Conservation (phyloP, 2,329 filamentous ascomycete genomes). For the Colletotrichum spaethianum region DNA sequence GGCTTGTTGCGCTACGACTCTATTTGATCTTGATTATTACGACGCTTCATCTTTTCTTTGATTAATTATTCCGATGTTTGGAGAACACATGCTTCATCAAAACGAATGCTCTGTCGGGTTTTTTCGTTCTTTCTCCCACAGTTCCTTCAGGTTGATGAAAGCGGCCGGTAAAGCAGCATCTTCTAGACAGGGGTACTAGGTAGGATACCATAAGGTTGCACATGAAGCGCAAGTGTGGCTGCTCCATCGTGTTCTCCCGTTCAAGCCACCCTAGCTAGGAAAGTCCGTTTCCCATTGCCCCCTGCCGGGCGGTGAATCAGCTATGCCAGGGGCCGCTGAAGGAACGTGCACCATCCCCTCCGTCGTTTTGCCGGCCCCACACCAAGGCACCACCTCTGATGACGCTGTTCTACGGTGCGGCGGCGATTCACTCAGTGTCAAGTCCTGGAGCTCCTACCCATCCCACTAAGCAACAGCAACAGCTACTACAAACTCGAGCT, state of each 20-base stretch:
- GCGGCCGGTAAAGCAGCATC: conserved; percentile 23
- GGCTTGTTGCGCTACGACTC: background rate
- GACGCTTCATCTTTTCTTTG: background rate
- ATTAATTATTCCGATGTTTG: background rate
- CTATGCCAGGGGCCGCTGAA: conserved; percentile 31
- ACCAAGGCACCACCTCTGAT: conserved; percentile 42
- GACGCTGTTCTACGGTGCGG: conserved; percentile 32
- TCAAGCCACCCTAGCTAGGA: conserved; percentile 16
- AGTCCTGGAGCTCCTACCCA: conserved; percentile 25
- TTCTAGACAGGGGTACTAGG: conserved; percentile 8
- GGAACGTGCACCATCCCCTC: conserved; percentile 25
- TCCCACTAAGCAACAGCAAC: conserved; percentile 25
- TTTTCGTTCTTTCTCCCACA: background rate
- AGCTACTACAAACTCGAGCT: conserved; percentile 21
- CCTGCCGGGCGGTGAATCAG: conserved; percentile 35
- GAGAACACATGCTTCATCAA: too few species aligned
- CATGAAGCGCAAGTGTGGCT: conserved; percentile 31
- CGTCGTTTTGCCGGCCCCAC: conserved; percentile 41
- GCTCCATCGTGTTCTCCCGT: background rate
- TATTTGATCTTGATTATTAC: background rate
- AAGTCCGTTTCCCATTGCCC: conserved; percentile 5
- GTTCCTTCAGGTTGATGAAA: background rate
- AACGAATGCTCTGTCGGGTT: background rate
- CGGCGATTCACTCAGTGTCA: conserved; percentile 28
- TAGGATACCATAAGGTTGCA: conserved; percentile 23